Base-by-base conservation (phyloP, 23 red algal species). In the Pyropia yezoensis region DNA sequence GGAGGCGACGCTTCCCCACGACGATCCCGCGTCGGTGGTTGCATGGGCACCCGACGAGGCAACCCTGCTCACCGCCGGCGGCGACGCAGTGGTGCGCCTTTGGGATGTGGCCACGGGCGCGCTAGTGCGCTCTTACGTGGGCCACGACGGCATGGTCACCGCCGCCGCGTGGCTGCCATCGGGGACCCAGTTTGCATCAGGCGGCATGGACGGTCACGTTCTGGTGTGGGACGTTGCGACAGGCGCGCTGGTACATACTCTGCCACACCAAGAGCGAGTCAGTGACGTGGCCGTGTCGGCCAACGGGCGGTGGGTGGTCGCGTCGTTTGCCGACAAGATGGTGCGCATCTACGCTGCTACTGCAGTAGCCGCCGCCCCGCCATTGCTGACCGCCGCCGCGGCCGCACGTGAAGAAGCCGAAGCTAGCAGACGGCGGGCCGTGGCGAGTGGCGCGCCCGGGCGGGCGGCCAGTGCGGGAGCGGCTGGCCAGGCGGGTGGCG, bases 111-210 rank as follows among this genome's bases (percentile, higher is more conserved):
- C 59, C 22, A 76, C 81, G 20, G 94, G 94, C 26, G 32, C 47
- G 18, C 88, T 82, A 20, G 52, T 64, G 19, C 74, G 49, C 14
- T 58, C 58, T 26, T 83, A 82, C 58, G 76, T 83, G 55, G 69
- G 69, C 65, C 94, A 90, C 67, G 73, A 65, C 33, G 79, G 75
- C 18, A 25, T 49, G 22, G 64, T 98, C 49, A 91, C 94, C 24
- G 66, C 85, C 12, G 91, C 86, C 61, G 94, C 85, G 61, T 98
- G 94, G 94, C 79, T 98, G 70, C 73, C 80, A 26, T 53, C 79
- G 69, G 91, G 84, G 7, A 74, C 68, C 22, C 50, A 62, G 12
- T 88, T 96, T 62, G 50, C 89, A 13, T 79, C 76, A 16, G 73
- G 91, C n/a, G 63, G 65, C 26, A 71, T 83, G 34, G 94, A 91